Percentiles rank a stretch among this genome's conserved stretches.
phyloP scores from a whole-genome alignment of 345 rosid species.

The Arabis hirsuta region DNA sequence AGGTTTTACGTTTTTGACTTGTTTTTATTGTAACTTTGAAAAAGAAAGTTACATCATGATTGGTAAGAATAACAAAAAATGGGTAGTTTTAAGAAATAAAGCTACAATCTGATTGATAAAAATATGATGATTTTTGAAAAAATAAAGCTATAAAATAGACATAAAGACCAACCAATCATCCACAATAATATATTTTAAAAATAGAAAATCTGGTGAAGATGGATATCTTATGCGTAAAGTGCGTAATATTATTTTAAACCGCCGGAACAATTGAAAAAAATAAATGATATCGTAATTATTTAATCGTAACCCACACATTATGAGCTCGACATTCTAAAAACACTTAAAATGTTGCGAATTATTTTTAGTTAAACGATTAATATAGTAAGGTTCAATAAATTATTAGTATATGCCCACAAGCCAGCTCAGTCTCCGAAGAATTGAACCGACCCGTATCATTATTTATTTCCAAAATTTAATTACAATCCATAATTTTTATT shows the following conservation, averaged over 20 bases:
- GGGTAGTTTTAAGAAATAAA: too few relatives aligned
- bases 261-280: constrained; percentile 8
- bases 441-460: constrained; percentile 25
- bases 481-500: constrained; percentile 3
- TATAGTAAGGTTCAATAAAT: constrained; percentile 12
- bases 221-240: constrained; percentile 13
- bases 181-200: too few relatives aligned
- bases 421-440: constrained; percentile 30
- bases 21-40: too few relatives aligned
- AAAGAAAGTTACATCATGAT: too few relatives aligned
- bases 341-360: constrained; percentile 13
- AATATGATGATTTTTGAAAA: too few relatives aligned
- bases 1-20: too few relatives aligned
- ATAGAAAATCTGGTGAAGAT: constrained; percentile 17
- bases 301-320: constrained; percentile 10
- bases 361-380: constrained; percentile 2
- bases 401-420: constrained; percentile 26
- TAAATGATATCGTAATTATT: neutral
- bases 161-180: too few relatives aligned
- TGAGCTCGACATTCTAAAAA: constrained; percentile 15
- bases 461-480: neutral
- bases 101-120: too few relatives aligned
- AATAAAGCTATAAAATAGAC: too few relatives aligned
- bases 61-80: too few relatives aligned
- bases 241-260: constrained; percentile 21